These are phyloP conservation scores for Boletus sp. DNA, from an alignment of 768 basidiomycete species.

Conservation along the genomic window DNA sequence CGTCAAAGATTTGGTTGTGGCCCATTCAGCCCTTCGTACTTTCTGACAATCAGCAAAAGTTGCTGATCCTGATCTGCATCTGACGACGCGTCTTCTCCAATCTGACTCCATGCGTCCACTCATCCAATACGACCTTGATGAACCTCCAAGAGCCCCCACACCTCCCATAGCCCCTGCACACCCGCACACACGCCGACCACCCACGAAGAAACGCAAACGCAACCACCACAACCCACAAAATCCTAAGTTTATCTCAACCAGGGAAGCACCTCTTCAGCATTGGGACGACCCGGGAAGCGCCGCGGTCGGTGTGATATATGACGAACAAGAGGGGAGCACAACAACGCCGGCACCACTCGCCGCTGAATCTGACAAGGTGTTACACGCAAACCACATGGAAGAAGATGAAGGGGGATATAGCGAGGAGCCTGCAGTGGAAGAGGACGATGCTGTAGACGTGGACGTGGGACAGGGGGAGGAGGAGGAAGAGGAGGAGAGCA, in stretches of 20 bases:
- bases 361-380: background rate
- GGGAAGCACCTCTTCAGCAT: slow-evolving; percentile 33
- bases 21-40: too few relatives aligned
- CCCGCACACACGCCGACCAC: slow-evolving; percentile 25
- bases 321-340: slow-evolving; percentile 20
- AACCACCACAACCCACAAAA: slow-evolving; percentile 16
- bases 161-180: background rate
- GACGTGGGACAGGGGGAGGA: slow-evolving; percentile 36
- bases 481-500: slow-evolving; percentile 48
- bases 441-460: slow-evolving; percentile 25
- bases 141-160: background rate
- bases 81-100: background rate
- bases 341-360: background rate
- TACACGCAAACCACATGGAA: background rate
- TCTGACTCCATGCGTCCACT: slow-evolving; percentile 23
- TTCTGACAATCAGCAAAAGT: background rate
- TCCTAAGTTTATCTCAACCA: background rate
- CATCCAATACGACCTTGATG: slow-evolving; percentile 28
- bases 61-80: background rate
- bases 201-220: slow-evolving; percentile 52
- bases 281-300: slow-evolving; percentile 40
- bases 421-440: slow-evolving; percentile 13
- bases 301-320: slow-evolving; percentile 30
- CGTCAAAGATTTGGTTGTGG: too few relatives aligned
- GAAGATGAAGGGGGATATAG: slow-evolving; percentile 25